Percentiles rank a stretch among this genome's conserved stretches.
Conservation (phyloP, 1,284 basidiomycete species). For the Ganoderma meredithae region DNA sequence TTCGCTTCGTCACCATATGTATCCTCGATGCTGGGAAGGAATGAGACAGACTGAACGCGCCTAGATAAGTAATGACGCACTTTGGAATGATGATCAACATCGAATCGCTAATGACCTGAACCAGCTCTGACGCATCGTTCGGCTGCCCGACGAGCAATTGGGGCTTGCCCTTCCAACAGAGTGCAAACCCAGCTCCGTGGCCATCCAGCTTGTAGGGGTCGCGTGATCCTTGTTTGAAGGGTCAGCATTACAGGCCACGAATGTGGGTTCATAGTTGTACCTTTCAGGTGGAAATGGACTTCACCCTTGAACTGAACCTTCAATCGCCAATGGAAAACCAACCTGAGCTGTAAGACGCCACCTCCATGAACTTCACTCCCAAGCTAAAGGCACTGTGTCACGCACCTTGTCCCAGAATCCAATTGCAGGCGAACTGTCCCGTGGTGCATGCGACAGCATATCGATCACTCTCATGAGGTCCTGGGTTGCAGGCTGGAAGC, state of each 20-base stretch:
- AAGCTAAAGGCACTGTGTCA: not conserved
- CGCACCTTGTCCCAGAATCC: slow-evolving; percentile 94
- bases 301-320: slow-evolving; percentile 77
- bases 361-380: not conserved
- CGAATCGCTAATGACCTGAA: slow-evolving; percentile 86
- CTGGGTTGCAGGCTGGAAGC: slow-evolving; percentile 87
- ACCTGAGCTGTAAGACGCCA: slow-evolving; percentile 63
- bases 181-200: slow-evolving; percentile 89
- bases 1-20: slow-evolving; percentile 37
- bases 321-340: slow-evolving; percentile 88
- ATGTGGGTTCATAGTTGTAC: slow-evolving; percentile 45
- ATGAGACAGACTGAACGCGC: slow-evolving; percentile 12
- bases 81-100: slow-evolving; percentile 87
- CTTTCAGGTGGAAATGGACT: slow-evolving; percentile 87
- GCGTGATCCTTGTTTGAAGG: slow-evolving; percentile 68
- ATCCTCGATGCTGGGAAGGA: slow-evolving; percentile 39
- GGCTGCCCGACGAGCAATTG: slow-evolving; percentile 77
- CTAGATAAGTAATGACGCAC: slow-evolving; percentile 46
- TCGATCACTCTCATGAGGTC: slow-evolving; percentile 90
- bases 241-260: slow-evolving; percentile 26
- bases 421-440: slow-evolving; percentile 86
- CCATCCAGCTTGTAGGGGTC: slow-evolving; percentile 83
- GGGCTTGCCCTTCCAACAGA: slow-evolving; percentile 86
- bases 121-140: slow-evolving; percentile 81
- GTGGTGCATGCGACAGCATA: slow-evolving; percentile 79